Conservation (phyloP, 192 early-diverging fungal genomes). For the Nowakowskiella sp. region DNA sequence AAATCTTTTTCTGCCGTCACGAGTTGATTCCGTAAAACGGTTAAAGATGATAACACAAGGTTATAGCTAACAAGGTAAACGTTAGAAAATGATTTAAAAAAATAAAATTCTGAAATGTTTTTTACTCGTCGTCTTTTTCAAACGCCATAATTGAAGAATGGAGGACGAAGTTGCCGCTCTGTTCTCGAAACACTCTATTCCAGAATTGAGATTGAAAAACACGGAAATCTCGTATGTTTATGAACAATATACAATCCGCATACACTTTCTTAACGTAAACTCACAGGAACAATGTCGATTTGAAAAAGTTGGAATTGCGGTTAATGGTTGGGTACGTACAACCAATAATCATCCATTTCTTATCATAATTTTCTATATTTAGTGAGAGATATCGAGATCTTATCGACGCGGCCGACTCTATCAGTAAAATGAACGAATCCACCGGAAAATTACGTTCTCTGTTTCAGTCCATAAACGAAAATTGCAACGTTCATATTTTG, state of each 20-base stretch:
- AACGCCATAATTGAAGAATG: too few relatives aligned
- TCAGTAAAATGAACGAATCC: constrained; percentile 59
- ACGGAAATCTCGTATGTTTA: constrained; percentile 23
- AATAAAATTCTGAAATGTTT: too few relatives aligned
- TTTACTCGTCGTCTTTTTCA: too few relatives aligned
- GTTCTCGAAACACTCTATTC: constrained; percentile 33
- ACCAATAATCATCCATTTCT: constrained; percentile 7
- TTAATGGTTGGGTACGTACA: constrained; percentile 73
- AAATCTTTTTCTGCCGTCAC: too few relatives aligned
- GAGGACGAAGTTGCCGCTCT: constrained; percentile 34
- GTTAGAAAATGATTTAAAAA: too few relatives aligned
- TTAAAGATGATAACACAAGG: too few relatives aligned
- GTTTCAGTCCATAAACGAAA: constrained; percentile 46
- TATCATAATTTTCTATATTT: neutral
- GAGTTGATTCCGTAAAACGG: too few relatives aligned
- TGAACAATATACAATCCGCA: neutral
- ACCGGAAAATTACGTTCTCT: constrained; percentile 44
- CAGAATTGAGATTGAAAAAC: constrained; percentile 25
- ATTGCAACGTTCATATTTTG: constrained; percentile 49
- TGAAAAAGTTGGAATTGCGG: constrained; percentile 71
- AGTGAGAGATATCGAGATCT: constrained; percentile 82
- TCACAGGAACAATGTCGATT: constrained; percentile 62
- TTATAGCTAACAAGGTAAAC: too few relatives aligned
- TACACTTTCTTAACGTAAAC: neutral
- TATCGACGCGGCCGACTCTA: constrained; percentile 75